Conservation (phyloP, 257 asterid species). For the Petrea volubilis region DNA sequence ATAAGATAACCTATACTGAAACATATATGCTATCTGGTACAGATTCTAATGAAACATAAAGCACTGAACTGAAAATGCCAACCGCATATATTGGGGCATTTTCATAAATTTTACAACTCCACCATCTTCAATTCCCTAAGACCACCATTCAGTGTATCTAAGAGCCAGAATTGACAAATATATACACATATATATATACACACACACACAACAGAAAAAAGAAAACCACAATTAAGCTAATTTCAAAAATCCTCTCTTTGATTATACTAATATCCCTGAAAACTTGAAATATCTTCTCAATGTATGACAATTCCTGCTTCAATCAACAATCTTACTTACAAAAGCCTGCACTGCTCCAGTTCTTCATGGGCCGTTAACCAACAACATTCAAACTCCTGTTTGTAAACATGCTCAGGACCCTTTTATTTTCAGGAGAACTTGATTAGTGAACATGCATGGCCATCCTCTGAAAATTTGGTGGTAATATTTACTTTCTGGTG, state of each 20-base stretch:
- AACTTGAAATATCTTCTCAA: too few species aligned
- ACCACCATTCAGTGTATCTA: neutral
- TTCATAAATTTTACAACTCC: neutral
- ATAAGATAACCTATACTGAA: neutral
- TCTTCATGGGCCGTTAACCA: neutral
- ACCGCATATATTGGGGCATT: slow-evolving; percentile 4
- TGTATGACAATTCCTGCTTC: too few species aligned
- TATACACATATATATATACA: neutral
- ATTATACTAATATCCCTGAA: too few species aligned
- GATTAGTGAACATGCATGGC: neutral
- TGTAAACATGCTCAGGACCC: neutral
- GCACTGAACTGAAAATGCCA: neutral
- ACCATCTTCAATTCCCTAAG: neutral
- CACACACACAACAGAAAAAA: too few species aligned
- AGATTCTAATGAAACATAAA: slow-evolving; percentile 11
- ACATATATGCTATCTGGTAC: neutral
- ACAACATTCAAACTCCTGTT: neutral
- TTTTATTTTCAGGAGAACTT: neutral
- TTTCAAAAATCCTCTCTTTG: neutral
- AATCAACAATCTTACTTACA: neutral
- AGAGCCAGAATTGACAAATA: neutral
- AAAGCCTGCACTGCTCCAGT: neutral
- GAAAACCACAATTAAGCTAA: neutral
- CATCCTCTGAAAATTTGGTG: neutral
- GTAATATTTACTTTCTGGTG: neutral